Percentiles rank a stretch among this genome's conserved stretches.
phyloP scores from a whole-genome alignment of 345 rosid genomes.

The Euphorbia tirucalli region DNA sequence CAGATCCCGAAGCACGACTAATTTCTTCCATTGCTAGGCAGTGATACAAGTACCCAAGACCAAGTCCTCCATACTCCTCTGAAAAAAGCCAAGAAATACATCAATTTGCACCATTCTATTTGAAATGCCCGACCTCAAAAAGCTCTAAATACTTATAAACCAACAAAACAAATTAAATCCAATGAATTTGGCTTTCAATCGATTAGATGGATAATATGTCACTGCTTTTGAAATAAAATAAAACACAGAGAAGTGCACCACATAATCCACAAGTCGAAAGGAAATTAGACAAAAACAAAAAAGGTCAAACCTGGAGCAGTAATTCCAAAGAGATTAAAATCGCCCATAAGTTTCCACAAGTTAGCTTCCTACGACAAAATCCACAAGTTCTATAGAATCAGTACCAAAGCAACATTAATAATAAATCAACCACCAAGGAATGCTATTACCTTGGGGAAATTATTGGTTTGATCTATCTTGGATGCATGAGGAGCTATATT shows the following conservation, averaged over 20 bases:
- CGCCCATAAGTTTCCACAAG: slow-evolving; percentile 95
- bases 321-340: slow-evolving; percentile 88
- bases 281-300: background rate
- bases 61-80: slow-evolving; percentile 98
- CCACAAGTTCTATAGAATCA: background rate
- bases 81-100: slow-evolving; percentile 4
- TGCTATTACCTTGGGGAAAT: slow-evolving; percentile 66
- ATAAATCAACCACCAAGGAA: background rate
- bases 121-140: background rate
- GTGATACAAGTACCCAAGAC: slow-evolving; percentile 93
- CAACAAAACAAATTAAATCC: background rate
- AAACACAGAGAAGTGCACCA: background rate
- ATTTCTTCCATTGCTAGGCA: slow-evolving; percentile 91
- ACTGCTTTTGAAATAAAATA: too few species aligned
- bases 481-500: slow-evolving; percentile 74
- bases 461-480: slow-evolving; percentile 64
- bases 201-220: background rate
- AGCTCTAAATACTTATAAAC: background rate
- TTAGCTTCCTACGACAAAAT: slow-evolving; percentile 58
- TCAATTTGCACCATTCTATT: background rate
- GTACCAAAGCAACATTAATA: background rate
- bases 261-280: background rate
- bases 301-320: slow-evolving; percentile 70
- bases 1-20: slow-evolving; percentile 90
- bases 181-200: background rate